Conservation (phyloP, 306 rosid genomes). For the Vigna trinervia region DNA sequence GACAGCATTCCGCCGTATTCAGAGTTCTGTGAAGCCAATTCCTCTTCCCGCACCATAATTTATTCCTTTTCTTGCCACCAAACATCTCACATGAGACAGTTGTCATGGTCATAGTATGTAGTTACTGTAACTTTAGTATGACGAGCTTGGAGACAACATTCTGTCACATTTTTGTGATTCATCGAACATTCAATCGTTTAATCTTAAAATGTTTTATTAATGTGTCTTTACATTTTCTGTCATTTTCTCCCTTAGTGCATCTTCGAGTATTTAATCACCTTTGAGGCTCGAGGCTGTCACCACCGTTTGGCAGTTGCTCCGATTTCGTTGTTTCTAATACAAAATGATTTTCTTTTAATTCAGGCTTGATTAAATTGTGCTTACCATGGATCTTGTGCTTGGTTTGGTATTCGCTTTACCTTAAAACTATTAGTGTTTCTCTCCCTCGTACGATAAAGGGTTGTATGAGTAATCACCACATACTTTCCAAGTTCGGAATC, state of each 20-base stretch:
- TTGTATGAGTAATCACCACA: too few relatives aligned
- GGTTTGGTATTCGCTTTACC: background rate
- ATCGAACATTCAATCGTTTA: slow-evolving; percentile 4
- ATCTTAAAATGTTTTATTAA: background rate
- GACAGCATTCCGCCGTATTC: slow-evolving; percentile 76
- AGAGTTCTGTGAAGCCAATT: slow-evolving; percentile 79
- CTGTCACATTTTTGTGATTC: background rate
- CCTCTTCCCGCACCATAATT: slow-evolving; percentile 65
- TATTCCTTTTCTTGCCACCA: background rate
- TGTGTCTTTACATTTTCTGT: background rate
- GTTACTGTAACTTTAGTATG: background rate
- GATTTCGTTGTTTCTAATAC: background rate
- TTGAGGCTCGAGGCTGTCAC: background rate
- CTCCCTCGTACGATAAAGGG: too few relatives aligned
- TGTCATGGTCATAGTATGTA: background rate
- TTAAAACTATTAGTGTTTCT: too few relatives aligned
- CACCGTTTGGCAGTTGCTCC: background rate
- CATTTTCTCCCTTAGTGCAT: background rate
- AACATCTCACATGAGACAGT: slow-evolving; percentile 27
- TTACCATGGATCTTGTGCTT: background rate
- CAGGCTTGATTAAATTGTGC: background rate
- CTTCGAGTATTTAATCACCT: background rate
- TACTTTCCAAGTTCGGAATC: too few relatives aligned
- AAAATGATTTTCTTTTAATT: background rate
- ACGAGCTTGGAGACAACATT: slow-evolving; percentile 7